Evolutionary conservation across 768 basidiomycete species (phyloP).

Genomic region (Daedaleopsis sinensis): DNA sequence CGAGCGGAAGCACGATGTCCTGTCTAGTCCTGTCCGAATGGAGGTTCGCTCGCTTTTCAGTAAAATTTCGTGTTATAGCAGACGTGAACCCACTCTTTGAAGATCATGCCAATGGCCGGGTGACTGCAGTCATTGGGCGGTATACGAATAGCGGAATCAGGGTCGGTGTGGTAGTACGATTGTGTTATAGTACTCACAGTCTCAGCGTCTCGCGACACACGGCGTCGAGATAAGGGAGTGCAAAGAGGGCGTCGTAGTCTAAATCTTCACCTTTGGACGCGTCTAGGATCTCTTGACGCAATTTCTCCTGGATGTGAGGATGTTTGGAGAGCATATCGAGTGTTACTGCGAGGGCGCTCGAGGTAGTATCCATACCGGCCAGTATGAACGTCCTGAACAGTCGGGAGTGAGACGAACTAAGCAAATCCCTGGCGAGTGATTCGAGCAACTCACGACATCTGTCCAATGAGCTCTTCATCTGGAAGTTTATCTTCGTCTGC

Average conservation of each 20-base stretch:
- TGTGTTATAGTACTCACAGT: too few species aligned
- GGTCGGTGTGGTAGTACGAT: too few species aligned
- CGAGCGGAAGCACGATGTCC: slow-evolving; percentile 22
- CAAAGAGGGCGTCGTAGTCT: slow-evolving; percentile 27
- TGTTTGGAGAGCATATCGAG: slow-evolving; percentile 24
- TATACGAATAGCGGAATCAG: too few species aligned
- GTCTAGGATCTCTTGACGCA: slow-evolving; percentile 25
- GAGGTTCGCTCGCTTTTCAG: neutral
- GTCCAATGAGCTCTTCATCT: slow-evolving; percentile 24
- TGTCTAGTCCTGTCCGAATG: slow-evolving; percentile 8
- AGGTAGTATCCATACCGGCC: slow-evolving; percentile 28
- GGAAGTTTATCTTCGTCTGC: slow-evolving; percentile 19
- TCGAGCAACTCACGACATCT: slow-evolving; percentile 23
- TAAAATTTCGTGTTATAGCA: neutral
- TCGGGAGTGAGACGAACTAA: too few species aligned
- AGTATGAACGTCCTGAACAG: slow-evolving; percentile 18
- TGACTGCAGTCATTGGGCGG: too few species aligned
- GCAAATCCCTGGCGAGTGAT: too few species aligned
- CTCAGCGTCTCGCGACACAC: slow-evolving; percentile 28
- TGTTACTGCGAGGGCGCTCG: slow-evolving; percentile 26
- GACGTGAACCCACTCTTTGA: too few species aligned
- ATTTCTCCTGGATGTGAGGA: slow-evolving; percentile 24
- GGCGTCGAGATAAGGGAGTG: slow-evolving; percentile 32
- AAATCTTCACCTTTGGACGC: slow-evolving; percentile 19
- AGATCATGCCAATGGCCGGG: too few species aligned